A percentile compares a stretch with the other conserved stretches of the same genome.
phyloP scores from a whole-genome alignment of 1,139 yeast genomes.

The Yamadazyma dushanensis region DNA sequence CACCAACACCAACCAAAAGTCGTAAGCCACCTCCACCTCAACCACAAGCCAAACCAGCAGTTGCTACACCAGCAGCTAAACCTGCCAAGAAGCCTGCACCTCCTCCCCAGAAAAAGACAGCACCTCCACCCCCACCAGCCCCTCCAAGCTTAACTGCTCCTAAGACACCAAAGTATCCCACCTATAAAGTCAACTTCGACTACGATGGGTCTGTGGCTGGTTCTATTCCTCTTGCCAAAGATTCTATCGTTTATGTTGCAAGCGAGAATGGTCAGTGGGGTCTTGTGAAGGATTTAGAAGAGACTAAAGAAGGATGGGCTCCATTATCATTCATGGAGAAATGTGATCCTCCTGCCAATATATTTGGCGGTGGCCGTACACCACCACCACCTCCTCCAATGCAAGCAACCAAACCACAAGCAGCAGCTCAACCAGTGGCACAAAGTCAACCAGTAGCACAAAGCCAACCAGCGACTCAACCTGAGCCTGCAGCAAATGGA shows the following conservation, averaged over 20 bases:
- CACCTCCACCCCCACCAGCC: conserved; percentile 44
- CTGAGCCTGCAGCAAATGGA: conserved; percentile 19
- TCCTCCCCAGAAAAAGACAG: conserved; percentile 31
- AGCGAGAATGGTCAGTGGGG: conserved; percentile 89
- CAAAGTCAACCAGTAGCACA: conserved; percentile 11
- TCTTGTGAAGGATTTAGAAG: conserved; percentile 75
- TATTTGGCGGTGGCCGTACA: conserved; percentile 25
- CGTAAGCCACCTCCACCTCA: conserved; percentile 17
- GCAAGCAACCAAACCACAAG: neutral
- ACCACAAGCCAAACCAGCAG: conserved; percentile 22
- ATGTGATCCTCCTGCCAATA: conserved; percentile 46
- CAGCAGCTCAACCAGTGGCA: conserved; percentile 8
- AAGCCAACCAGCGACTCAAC: conserved; percentile 10
- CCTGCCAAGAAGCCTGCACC: conserved; percentile 38
- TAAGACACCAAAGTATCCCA: conserved; percentile 64
- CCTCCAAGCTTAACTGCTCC: conserved; percentile 57
- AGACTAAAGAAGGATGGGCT: conserved; percentile 90
- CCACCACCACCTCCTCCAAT: conserved; percentile 35
- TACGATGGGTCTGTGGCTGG: conserved; percentile 85
- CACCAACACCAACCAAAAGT: conserved; percentile 13
- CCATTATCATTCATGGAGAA: conserved; percentile 88
- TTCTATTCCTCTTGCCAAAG: conserved; percentile 74
- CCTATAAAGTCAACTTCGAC: conserved; percentile 84
- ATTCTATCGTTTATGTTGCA: conserved; percentile 69
- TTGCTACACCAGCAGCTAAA: conserved; percentile 36